phyloP scores from a whole-genome alignment of 2,329 filamentous ascomycete species.

The Aureobasidium sp. region DNA sequence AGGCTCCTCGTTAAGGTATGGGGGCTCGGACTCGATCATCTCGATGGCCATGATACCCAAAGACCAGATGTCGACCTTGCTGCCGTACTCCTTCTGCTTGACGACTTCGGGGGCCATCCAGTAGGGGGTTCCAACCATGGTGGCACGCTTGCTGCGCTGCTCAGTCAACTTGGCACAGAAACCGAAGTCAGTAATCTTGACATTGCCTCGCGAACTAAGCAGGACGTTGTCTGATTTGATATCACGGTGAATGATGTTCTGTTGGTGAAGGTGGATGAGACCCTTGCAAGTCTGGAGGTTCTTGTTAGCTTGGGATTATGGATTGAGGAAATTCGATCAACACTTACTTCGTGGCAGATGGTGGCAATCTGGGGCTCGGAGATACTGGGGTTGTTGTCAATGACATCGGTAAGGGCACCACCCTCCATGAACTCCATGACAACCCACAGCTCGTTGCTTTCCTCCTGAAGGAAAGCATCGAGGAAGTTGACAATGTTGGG shows the following conservation, averaged over 20 bases:
- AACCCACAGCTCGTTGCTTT: constrained; percentile 94
- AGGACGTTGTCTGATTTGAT: constrained; percentile 99
- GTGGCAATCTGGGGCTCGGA: constrained; percentile 96
- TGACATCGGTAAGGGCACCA: constrained; percentile 92
- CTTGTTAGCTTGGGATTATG: constrained; percentile 22
- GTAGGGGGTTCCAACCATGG: constrained; percentile 98
- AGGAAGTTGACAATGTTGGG: constrained; percentile 98
- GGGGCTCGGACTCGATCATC: constrained; percentile 98
- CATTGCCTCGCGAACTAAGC: constrained; percentile 84
- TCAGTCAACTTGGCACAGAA: constrained; percentile 99
- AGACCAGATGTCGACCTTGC: constrained; percentile 98
- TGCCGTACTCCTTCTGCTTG: constrained; percentile 97
- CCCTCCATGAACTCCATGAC: constrained; percentile 99
- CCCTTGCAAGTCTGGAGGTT: constrained; percentile 76
- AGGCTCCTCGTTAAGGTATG: constrained; percentile 95
- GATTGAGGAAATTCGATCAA: not conserved
- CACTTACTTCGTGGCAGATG: constrained; percentile 83
- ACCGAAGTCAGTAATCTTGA: constrained; percentile 95
- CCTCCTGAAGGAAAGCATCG: constrained; percentile 92
- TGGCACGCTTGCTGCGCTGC: constrained; percentile 91
- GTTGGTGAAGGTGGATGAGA: constrained; percentile 84
- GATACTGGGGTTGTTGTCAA: constrained; percentile 92
- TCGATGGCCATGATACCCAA: constrained; percentile 99
- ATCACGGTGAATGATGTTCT: constrained; percentile 97
- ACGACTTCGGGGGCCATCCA: constrained; percentile 99